Percentiles rank a stretch among this genome's conserved stretches.
These are phyloP conservation scores for Termitomyces sp. DNA, from an alignment of 1,284 basidiomycete species.

Conservation along the genomic window DNA sequence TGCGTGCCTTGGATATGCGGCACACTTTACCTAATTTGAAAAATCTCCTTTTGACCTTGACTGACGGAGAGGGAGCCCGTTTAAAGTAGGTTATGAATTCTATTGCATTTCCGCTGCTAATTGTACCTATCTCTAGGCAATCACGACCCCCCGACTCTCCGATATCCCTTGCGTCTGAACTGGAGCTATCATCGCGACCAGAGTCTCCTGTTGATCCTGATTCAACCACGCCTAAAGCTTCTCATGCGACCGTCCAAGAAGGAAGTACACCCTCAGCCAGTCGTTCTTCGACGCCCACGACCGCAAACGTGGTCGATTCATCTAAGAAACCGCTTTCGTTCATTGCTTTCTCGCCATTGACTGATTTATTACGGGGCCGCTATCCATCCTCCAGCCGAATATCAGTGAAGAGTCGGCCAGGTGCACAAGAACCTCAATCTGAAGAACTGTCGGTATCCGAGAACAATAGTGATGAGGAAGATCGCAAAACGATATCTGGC, in stretches of 20 bases:
- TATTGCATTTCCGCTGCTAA: constrained; percentile 1
- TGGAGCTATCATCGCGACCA: constrained; percentile 22
- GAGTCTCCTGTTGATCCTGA: constrained; percentile 23
- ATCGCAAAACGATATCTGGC: constrained; percentile 56
- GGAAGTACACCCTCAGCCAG: constrained; percentile 41
- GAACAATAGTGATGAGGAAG: constrained; percentile 37
- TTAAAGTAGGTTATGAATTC: constrained; percentile 37
- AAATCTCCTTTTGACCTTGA: constrained; percentile 85
- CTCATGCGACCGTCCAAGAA: constrained; percentile 27
- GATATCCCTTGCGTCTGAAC: constrained; percentile 22
- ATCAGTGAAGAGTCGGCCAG: constrained; percentile 19
- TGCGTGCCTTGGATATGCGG: constrained; percentile 86
- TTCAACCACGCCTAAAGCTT: constrained; percentile 35
- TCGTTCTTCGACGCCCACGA: constrained; percentile 52
- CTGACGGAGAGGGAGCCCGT: constrained; percentile 53
- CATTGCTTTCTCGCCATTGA: constrained; percentile 56
- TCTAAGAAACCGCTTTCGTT: constrained; percentile 36
- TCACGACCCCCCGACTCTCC: constrained; percentile 26
- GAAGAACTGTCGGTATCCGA: constrained; percentile 18
- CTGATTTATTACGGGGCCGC: constrained; percentile 59
- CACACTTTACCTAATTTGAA: constrained; percentile 97
- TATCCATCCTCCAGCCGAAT: constrained; percentile 42
- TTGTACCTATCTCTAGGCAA: constrained; percentile 13
- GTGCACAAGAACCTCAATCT: constrained; percentile 11
- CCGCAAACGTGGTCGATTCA: constrained; percentile 28